Base-by-base conservation (phyloP, 805 yeast species). In the Lachancea thermotolerans region DNA sequence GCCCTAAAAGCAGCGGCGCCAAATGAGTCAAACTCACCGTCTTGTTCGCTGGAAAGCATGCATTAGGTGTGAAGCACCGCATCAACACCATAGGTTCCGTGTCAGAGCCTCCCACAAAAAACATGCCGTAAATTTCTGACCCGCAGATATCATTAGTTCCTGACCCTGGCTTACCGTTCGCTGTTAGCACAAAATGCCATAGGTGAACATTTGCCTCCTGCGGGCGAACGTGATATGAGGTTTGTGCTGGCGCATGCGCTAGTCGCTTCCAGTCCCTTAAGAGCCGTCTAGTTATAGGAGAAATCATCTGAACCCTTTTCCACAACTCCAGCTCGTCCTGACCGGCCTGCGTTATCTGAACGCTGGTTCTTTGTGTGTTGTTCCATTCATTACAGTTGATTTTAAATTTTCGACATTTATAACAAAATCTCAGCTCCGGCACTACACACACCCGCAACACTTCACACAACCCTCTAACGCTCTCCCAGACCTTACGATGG, bases 401-500 rank as follows among this genome's bases (percentile, higher is more conserved):
- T 21, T 21, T 21, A 4, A 21, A 21, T 21, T 21, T 21, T 21
- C 25, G 25, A 21, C 25, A 21, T 21, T 21, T 21, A 21, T 21
- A 21, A 21, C 25, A 21, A 21, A 21, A 21, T 21, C 25, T 21
- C 25, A 21, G 25, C 7, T 4, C 25, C 25, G 25, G 7, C 25
- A 21, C 25, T 4, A 21, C 25, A 21, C 25, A 21, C 25, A 21
- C 25, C 6, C 25, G 25, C 25, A 21, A 21, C 25, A 21, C 25
- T 21, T 21, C 25, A 4, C 25, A 21, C 25, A 21, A 21, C 25
- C 25, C 25, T 21, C 25, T 21, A 21, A 21, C 25, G 25, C 25
- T 21, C 25, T 21, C 25, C 25, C 25, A 21, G 25, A 15, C 12
- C 12, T 17, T n/a, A 34, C 17, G 34, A 85, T 85, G 95, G 98